Conservation (phyloP, 1,284 basidiomycete species). For the Veloporphyrellus conicus region DNA sequence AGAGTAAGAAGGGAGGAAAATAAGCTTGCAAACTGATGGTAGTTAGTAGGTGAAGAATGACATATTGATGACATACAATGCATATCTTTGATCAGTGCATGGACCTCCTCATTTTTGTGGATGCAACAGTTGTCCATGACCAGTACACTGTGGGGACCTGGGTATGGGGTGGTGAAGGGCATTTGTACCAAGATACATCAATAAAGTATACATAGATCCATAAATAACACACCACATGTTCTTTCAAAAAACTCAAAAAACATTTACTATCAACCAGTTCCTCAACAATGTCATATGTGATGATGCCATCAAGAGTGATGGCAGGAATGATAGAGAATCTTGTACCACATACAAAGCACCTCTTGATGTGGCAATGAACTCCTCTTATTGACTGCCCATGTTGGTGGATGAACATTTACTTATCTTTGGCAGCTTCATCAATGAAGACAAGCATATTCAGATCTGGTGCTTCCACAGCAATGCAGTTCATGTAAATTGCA, state of each 20-base stretch:
- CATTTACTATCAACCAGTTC: too few relatives aligned
- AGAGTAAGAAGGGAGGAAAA: constrained; percentile 28
- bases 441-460: background rate
- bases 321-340: too few relatives aligned
- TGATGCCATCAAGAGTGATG: too few relatives aligned
- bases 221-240: too few relatives aligned
- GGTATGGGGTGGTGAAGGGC: constrained; percentile 16
- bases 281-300: too few relatives aligned
- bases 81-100: constrained; percentile 17
- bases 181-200: background rate
- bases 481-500: background rate
- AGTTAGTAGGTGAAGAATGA: background rate
- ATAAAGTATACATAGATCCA: too few relatives aligned
- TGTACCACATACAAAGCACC: too few relatives aligned
- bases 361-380: too few relatives aligned
- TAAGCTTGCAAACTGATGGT: constrained; percentile 11
- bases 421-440: background rate
- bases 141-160: constrained; percentile 19
- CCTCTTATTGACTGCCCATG: too few relatives aligned
- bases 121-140: constrained; percentile 28
- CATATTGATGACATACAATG: background rate
- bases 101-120: constrained; percentile 21
- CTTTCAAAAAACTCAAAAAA: too few relatives aligned
- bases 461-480: background rate
- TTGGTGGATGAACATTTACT: too few relatives aligned